These are phyloP conservation scores for Rhynchosporium secalis DNA, from an alignment of 2,329 filamentous ascomycete species.

Conservation along the genomic window DNA sequence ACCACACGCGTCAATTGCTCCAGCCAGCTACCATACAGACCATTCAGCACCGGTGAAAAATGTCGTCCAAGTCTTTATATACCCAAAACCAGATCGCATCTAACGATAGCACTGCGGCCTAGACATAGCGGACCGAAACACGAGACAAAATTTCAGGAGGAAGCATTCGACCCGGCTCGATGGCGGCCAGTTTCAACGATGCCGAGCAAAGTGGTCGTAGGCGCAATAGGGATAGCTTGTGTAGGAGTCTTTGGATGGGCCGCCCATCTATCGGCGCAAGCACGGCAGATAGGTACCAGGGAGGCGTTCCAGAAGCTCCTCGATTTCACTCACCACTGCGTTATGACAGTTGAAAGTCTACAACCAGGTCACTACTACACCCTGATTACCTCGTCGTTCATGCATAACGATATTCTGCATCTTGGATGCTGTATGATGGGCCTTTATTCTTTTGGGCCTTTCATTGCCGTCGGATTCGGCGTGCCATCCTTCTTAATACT, in stretches of 20 bases:
- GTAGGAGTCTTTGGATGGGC: constrained; percentile 10
- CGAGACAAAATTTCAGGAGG: background rate
- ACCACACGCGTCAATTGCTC: constrained; percentile 5
- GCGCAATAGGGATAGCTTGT: constrained; percentile 19
- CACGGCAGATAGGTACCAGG: background rate
- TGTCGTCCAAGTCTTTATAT: background rate
- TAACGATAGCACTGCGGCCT: background rate
- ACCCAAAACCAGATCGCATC: background rate
- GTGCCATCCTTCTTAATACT: constrained; percentile 17
- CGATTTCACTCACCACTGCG: constrained; percentile 17
- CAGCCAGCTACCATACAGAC: background rate
- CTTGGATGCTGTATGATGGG: constrained; percentile 39
- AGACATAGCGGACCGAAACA: background rate
- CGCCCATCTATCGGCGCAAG: background rate
- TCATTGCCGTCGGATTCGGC: constrained; percentile 21
- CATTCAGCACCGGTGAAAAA: constrained; percentile 2
- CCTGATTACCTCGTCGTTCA: constrained; percentile 38
- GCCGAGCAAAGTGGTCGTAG: constrained; percentile 1
- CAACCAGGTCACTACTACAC: constrained; percentile 32
- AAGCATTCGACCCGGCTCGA: background rate
- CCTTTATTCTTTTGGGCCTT: constrained; percentile 33
- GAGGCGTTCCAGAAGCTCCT: background rate
- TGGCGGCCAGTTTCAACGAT: background rate
- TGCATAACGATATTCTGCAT: constrained; percentile 35
- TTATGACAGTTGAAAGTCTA: constrained; percentile 18